A percentile compares a stretch with the other conserved stretches of the same genome.
Evolutionary conservation across 169 alveolate genomes (phyloP).

Genomic region (Eimeria necatrix): DNA sequence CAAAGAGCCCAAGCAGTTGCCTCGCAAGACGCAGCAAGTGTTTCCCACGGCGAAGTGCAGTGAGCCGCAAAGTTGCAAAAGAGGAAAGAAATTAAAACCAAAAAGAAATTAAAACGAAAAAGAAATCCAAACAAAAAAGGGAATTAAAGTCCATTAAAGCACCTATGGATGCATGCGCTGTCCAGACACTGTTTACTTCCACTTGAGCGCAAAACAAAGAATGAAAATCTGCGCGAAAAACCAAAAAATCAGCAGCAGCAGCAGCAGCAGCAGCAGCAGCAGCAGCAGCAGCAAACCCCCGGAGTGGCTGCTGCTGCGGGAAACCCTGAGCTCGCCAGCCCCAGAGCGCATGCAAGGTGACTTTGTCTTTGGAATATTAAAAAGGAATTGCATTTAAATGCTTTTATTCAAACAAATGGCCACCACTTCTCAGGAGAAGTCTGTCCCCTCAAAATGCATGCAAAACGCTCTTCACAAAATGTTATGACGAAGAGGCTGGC

Average conservation of each 20-base stretch:
- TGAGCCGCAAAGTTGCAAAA: background rate
- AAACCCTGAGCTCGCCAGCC: slow-evolving; percentile 16
- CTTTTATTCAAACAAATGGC: background rate
- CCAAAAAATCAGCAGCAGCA: background rate
- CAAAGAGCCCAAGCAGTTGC: background rate
- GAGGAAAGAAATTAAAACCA: background rate
- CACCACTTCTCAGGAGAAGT: background rate
- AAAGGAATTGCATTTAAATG: background rate
- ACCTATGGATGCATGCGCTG: background rate
- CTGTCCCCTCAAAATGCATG: background rate
- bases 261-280: background rate
- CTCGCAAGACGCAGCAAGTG: slow-evolving; percentile 12
- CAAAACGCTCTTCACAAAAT: slow-evolving; percentile 8
- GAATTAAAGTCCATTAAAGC: background rate
- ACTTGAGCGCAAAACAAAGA: background rate
- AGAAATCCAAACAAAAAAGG: background rate
- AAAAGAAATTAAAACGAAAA: background rate
- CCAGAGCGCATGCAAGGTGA: slow-evolving; percentile 49
- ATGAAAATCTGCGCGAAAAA: slow-evolving; percentile 28
- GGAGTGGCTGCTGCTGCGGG: slow-evolving; percentile 42
- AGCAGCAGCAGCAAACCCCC: background rate
- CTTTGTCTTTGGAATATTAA: background rate
- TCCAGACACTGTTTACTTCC: slow-evolving; percentile 40
- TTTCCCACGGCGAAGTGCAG: slow-evolving; percentile 62
- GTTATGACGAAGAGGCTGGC: slow-evolving; percentile 40